phyloP scores from a whole-genome alignment of 106 monocot genomes.

The Dendrobium officinale region DNA sequence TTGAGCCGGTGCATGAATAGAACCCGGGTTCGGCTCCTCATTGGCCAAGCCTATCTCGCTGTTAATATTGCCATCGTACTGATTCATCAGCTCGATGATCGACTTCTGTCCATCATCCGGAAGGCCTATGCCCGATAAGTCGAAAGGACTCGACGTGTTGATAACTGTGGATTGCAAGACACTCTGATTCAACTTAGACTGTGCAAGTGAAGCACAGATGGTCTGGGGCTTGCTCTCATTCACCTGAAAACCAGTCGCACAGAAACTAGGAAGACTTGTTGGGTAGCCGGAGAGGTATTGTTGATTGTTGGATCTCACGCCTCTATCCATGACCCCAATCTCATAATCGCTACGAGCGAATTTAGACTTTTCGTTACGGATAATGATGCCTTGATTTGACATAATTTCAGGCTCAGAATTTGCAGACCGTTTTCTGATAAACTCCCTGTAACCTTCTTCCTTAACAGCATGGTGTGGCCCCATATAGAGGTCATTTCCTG shows the following conservation, averaged over 20 bases:
- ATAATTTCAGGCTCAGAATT: slow-evolving; percentile 12
- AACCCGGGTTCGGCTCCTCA: neutral
- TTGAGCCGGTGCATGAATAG: neutral
- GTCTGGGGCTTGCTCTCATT: slow-evolving; percentile 46
- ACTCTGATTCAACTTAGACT: slow-evolving; percentile 14
- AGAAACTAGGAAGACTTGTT: slow-evolving; percentile 11
- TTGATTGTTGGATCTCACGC: slow-evolving; percentile 28
- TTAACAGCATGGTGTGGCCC: slow-evolving; percentile 10
- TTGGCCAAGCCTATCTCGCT: neutral
- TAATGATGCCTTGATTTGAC: slow-evolving; percentile 21
- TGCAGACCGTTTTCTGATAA: slow-evolving; percentile 36
- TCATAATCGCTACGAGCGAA: slow-evolving; percentile 20
- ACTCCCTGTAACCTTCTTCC: slow-evolving; percentile 23
- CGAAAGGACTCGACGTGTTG: slow-evolving; percentile 14
- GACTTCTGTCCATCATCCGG: slow-evolving; percentile 52
- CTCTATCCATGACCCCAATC: slow-evolving; percentile 19
- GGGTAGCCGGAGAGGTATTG: slow-evolving; percentile 29
- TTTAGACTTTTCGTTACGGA: slow-evolving; percentile 25
- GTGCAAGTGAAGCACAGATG: slow-evolving; percentile 23
- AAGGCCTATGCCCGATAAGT: slow-evolving; percentile 29
- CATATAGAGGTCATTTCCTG: neutral
- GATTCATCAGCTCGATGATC: slow-evolving; percentile 56
- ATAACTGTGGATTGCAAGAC: neutral
- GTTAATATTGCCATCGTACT: slow-evolving; percentile 41
- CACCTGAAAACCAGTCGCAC: neutral